Conservation (phyloP, 2,329 filamentous ascomycete genomes). For the Cladosporium sp. region DNA sequence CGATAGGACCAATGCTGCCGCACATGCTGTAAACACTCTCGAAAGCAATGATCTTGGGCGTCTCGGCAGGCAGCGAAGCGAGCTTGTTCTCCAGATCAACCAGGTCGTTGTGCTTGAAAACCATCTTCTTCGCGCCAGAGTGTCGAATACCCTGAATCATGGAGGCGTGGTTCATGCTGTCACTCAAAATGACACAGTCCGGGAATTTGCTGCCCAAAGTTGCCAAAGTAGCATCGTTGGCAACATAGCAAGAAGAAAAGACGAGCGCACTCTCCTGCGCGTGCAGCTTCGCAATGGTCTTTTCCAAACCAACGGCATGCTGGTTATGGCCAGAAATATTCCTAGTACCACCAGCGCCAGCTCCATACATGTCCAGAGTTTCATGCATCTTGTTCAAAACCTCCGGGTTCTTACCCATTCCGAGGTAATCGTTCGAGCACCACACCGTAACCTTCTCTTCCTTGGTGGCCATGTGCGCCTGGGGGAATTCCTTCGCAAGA, state of each 20-base stretch:
- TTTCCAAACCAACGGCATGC: conserved; percentile 84
- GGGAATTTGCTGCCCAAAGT: conserved; percentile 96
- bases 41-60: conserved; percentile 97
- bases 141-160: conserved; percentile 99
- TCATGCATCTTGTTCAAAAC: conserved; percentile 92
- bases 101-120: conserved; percentile 99
- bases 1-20: conserved; percentile 92
- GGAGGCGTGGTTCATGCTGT: conserved; percentile 95
- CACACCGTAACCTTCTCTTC: conserved; percentile 92
- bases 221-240: conserved; percentile 94
- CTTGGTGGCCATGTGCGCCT: conserved; percentile 81
- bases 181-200: conserved; percentile 95
- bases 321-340: conserved; percentile 98
- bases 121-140: conserved; percentile 93
- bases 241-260: conserved; percentile 97
- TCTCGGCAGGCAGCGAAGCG: conserved; percentile 76
- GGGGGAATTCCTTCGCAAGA: conserved; percentile 91
- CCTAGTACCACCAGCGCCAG: conserved; percentile 89
- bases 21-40: conserved; percentile 99
- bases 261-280: conserved; percentile 89
- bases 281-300: conserved; percentile 80
- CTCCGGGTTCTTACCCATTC: conserved; percentile 88
- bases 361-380: conserved; percentile 90
- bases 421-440: conserved; percentile 99
- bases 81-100: conserved; percentile 89